phyloP scores from a whole-genome alignment of 1,139 yeast species.

The Scheffersomyces segobiensis region DNA sequence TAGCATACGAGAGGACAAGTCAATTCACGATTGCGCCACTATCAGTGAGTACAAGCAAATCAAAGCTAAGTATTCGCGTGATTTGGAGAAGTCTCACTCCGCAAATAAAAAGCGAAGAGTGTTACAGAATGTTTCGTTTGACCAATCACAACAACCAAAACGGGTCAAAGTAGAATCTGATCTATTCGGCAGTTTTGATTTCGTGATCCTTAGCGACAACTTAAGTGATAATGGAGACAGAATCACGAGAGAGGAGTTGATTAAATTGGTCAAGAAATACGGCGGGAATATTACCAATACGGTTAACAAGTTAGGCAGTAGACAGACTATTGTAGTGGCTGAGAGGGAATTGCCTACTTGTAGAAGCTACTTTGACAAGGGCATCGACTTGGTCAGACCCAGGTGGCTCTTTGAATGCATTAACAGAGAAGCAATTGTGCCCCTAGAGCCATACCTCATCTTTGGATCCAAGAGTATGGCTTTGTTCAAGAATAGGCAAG shows the following conservation, averaged over 20 bases:
- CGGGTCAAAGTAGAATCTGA: constrained; percentile 14
- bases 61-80: constrained; percentile 27
- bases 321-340: constrained; percentile 14
- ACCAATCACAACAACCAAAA: constrained; percentile 5
- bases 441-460: constrained; percentile 62
- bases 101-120: constrained; percentile 22
- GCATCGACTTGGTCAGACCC: constrained; percentile 64
- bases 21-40: constrained; percentile 54
- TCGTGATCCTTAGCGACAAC: constrained; percentile 47
- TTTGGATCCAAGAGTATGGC: constrained; percentile 23
- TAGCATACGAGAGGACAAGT: constrained; percentile 68
- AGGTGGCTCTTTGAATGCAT: constrained; percentile 75
- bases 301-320: constrained; percentile 2
- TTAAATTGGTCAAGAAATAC: constrained; percentile 38
- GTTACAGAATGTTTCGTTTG: constrained; percentile 10
- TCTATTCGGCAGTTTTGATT: constrained; percentile 26
- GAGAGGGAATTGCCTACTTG: constrained; percentile 20
- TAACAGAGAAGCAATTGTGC: constrained; percentile 38
- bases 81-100: constrained; percentile 27
- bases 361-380: constrained; percentile 39
- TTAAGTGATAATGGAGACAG: constrained; percentile 26
- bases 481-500: constrained; percentile 25
- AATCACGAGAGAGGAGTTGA: constrained; percentile 34
- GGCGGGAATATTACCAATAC: constrained; percentile 49
- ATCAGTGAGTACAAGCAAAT: constrained; percentile 51